These are phyloP conservation scores for Skeletonema menzelii DNA, from an alignment of 108 stramenopile species.

Conservation along the genomic window DNA sequence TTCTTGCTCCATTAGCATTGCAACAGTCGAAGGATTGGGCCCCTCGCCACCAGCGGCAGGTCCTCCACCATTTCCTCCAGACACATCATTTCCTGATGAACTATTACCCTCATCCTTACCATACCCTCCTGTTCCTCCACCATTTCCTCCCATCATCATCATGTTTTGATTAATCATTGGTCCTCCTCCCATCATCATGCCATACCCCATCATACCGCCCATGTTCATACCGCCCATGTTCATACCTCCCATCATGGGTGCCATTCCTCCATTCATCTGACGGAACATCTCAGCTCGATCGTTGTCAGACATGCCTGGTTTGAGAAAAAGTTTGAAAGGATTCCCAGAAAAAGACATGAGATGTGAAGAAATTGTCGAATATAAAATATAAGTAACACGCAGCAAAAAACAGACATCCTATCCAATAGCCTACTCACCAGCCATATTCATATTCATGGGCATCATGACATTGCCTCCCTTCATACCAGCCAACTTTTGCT, in stretches of 20 bases:
- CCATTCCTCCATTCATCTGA: neutral
- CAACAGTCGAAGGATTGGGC: neutral
- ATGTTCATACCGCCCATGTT: neutral
- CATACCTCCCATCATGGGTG: neutral
- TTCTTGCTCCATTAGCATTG: neutral
- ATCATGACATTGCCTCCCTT: neutral
- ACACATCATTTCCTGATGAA: neutral
- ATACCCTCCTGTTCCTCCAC: neutral
- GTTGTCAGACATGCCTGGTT: neutral
- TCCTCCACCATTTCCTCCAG: neutral
- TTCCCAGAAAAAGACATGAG: neutral
- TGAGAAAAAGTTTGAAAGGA: neutral
- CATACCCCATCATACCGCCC: constrained; percentile 2
- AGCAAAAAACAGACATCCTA: neutral
- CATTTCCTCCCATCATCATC: neutral
- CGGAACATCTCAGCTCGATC: neutral
- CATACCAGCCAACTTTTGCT: constrained; percentile 34
- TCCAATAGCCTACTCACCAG: neutral
- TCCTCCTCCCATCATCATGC: neutral
- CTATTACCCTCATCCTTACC: neutral
- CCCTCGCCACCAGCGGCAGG: neutral
- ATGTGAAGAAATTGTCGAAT: neutral
- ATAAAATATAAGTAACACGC: neutral
- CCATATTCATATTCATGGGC: constrained; percentile 2
- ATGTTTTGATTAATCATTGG: neutral